A percentile compares a stretch with the other conserved stretches of the same genome.
These are phyloP conservation scores for Monilinia vaccinii-corymbosi DNA, from an alignment of 2,329 filamentous ascomycete species.

Conservation along the genomic window DNA sequence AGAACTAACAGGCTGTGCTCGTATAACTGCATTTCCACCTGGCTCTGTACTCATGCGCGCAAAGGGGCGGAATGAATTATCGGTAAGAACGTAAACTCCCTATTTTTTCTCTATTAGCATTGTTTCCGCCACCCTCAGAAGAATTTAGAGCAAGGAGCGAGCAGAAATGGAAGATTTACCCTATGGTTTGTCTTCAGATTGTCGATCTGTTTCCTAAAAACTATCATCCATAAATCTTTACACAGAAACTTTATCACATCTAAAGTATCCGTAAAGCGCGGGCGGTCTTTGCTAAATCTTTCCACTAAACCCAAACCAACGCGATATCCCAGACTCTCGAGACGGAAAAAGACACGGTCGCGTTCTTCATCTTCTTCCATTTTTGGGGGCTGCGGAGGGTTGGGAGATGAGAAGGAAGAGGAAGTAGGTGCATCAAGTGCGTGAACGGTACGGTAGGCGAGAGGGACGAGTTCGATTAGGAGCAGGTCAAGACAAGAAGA, in stretches of 20 bases:
- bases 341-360: conserved; percentile 74
- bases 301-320: conserved; percentile 91
- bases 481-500: conserved; percentile 87
- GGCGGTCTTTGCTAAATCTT: conserved; percentile 73
- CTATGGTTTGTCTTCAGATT: conserved; percentile 98
- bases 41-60: conserved; percentile 79
- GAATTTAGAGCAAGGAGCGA: neutral
- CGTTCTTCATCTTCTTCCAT: conserved; percentile 72
- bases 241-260: conserved; percentile 98
- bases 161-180: conserved; percentile 36
- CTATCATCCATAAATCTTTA: conserved; percentile 92
- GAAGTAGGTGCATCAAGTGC: conserved; percentile 44
- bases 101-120: conserved; percentile 29
- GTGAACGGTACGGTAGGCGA: conserved; percentile 77
- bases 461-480: conserved; percentile 91
- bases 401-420: neutral
- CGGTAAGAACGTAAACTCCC: conserved; percentile 94
- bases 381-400: conserved; percentile 19
- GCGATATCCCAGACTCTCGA: conserved; percentile 80
- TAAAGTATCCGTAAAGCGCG: conserved; percentile 82
- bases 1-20: conserved; percentile 68
- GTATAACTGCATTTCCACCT: conserved; percentile 60
- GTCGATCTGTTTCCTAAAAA: conserved; percentile 96
- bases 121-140: neutral
- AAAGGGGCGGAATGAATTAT: conserved; percentile 84